Base-by-base conservation (phyloP, 805 yeast genomes). In the Ogataea ganodermae region DNA sequence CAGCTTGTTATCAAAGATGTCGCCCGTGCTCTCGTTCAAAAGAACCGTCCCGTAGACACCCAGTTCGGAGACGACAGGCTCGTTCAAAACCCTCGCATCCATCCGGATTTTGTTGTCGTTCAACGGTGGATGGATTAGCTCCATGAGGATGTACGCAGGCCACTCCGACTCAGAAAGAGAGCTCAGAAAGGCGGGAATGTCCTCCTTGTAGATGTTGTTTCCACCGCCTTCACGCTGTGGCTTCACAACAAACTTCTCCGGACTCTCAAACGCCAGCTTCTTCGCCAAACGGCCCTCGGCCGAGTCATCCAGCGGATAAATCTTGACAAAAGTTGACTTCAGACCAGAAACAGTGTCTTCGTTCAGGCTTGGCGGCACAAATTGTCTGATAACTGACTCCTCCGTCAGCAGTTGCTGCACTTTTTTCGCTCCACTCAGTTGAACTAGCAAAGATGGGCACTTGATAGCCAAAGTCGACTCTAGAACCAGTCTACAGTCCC, bases 151-250 rank as follows among this genome's bases (percentile, higher is more conserved):
- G 64, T 90, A 94, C 0, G 89, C 96, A 20, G 80, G 83, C 97
- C 97, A 92, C 31, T 86, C 86, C 16, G 74, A 69, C 59, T 85
- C 81, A 9, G 83, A 81, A 9, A 88, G 59, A 0, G 71, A 55
- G 10, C 74, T 61, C 58, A 94, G 69, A 60, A 89, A 92, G 0
- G 52, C 71, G 1, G 97, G 96, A 48, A 94, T 94, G 58, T 89
- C 86, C 30, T 81, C 80, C 60, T 88, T 87, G 68, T 94, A 94
- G 45, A 94, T 79, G 64, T 94, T 94, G 66, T 94, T 90, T 16
- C 99, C 99, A 38, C 99, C 99, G 32, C 99, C 99, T 72, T 94
- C 99, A 71, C 99, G 80, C 68, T 94, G 99, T 3, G 99, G 99
- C 62, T 94, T 94, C 58, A 94, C 74, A 1, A 94, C 99, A 63